phyloP scores from a whole-genome alignment of 2,329 filamentous ascomycete genomes.

The Penicillium oxalicum region DNA sequence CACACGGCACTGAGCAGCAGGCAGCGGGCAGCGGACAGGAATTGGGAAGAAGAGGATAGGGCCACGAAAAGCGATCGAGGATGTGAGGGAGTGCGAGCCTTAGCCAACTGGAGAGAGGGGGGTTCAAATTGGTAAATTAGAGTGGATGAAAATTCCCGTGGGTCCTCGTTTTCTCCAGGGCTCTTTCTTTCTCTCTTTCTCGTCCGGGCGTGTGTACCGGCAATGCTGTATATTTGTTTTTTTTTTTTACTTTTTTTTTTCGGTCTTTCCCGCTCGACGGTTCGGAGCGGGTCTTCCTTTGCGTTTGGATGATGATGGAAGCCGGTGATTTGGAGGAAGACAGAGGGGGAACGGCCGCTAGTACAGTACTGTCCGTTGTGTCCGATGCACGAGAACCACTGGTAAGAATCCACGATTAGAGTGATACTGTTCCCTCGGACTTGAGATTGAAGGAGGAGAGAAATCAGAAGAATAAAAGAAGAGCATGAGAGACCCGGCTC shows the following conservation, averaged over 20 bases:
- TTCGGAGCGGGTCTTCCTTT: conserved; percentile 8
- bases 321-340: background rate
- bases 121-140: background rate
- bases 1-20: background rate
- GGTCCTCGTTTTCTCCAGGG: conserved; percentile 1
- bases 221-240: conserved; percentile 1
- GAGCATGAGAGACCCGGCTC: too few species aligned
- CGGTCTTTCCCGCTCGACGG: conserved; percentile 3
- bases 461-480: too few species aligned
- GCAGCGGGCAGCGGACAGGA: background rate
- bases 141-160: conserved; percentile 10
- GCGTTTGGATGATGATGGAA: background rate
- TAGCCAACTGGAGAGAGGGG: background rate
- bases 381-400: too few species aligned
- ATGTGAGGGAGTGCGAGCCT: background rate
- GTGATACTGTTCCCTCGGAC: too few species aligned
- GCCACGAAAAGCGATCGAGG: background rate
- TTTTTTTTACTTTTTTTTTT: too few species aligned
- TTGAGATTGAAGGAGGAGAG: too few species aligned
- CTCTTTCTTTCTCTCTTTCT: background rate
- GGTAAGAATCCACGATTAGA: too few species aligned
- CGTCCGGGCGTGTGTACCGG: conserved; percentile 3
- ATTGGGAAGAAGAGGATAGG: background rate
- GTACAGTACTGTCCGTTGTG: too few species aligned
- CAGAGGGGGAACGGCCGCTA: conserved; percentile 1